Conservation (phyloP, 805 yeast genomes). For the Ogataea haglerorum region DNA sequence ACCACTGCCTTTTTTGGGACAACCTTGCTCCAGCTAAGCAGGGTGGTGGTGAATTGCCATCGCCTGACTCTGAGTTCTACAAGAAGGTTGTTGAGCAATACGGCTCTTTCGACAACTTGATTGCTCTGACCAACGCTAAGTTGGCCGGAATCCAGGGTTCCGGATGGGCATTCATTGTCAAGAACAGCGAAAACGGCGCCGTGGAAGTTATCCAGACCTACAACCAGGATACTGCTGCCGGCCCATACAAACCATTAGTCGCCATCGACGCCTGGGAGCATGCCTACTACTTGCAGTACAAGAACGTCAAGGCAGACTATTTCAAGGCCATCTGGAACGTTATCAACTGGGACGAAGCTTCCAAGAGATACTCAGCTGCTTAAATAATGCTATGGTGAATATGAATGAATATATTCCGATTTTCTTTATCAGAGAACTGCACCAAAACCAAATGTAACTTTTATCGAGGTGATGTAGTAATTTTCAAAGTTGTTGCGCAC, state of each 20-base stretch:
- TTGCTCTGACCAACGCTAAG: constrained; percentile 58
- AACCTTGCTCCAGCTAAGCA: constrained; percentile 71
- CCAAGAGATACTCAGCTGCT: constrained; percentile 54
- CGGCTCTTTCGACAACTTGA: constrained; percentile 71
- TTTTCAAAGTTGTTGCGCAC: constrained; percentile 83
- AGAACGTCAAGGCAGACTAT: constrained; percentile 87
- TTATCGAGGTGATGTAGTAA: constrained; percentile 85
- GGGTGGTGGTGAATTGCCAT: constrained; percentile 74
- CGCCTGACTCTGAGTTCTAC: constrained; percentile 52
- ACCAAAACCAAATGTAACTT: constrained; percentile 91
- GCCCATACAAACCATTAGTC: constrained; percentile 66
- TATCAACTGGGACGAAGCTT: constrained; percentile 91
- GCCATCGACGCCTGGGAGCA: constrained; percentile 98
- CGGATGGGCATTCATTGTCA: constrained; percentile 92
- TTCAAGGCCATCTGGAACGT: constrained; percentile 94
- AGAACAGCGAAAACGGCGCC: constrained; percentile 70
- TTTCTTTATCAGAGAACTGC: constrained; percentile 57
- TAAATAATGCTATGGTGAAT: neutral
- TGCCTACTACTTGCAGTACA: constrained; percentile 91
- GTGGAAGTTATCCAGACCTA: constrained; percentile 76
- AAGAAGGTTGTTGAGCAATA: constrained; percentile 59
- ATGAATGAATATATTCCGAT: constrained; percentile 2
- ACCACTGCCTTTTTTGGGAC: constrained; percentile 87
- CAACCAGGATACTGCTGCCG: constrained; percentile 84
- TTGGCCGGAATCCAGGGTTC: constrained; percentile 91